These are phyloP conservation scores for Vararia minispora DNA, from an alignment of 768 basidiomycete genomes.

Conservation along the genomic window DNA sequence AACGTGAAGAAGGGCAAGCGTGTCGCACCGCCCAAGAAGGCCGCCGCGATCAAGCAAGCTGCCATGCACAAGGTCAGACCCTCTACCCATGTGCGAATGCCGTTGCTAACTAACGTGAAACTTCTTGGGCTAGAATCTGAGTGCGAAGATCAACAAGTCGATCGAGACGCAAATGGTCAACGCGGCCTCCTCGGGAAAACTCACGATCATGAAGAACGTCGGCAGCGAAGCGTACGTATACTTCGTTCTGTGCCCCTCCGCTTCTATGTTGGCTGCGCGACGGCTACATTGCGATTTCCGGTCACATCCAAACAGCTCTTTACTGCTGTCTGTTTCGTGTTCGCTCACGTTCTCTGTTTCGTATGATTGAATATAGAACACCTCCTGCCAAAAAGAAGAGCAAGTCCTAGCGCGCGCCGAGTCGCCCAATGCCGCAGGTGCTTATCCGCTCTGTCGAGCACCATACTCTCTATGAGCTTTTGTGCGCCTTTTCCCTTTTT, in stretches of 20 bases:
- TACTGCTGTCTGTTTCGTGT: too few species aligned
- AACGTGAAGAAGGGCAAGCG: slow-evolving; percentile 73
- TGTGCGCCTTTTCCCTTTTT: too few species aligned
- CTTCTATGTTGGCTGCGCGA: background rate
- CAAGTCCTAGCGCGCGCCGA: too few species aligned
- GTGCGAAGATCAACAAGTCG: slow-evolving; percentile 84
- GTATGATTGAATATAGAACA: too few species aligned
- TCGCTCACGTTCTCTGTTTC: too few species aligned
- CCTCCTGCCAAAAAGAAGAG: too few species aligned
- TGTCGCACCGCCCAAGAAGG: slow-evolving; percentile 75
- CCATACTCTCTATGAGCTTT: too few species aligned
- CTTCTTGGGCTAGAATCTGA: slow-evolving; percentile 45
- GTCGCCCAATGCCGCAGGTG: too few species aligned
- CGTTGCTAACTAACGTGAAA: slow-evolving; percentile 1
- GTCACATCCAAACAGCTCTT: too few species aligned
- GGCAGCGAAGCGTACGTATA: slow-evolving; percentile 27
- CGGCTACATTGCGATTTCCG: too few species aligned
- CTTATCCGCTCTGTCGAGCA: too few species aligned
- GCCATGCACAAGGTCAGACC: slow-evolving; percentile 61
- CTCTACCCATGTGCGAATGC: background rate
- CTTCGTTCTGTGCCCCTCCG: background rate
- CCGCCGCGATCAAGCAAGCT: slow-evolving; percentile 57
- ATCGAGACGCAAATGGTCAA: slow-evolving; percentile 88
- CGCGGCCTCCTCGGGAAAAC: slow-evolving; percentile 80
- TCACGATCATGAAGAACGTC: slow-evolving; percentile 83